Conservation (phyloP, 208 protist genomes). For the Leishmania martiniquensis region DNA sequence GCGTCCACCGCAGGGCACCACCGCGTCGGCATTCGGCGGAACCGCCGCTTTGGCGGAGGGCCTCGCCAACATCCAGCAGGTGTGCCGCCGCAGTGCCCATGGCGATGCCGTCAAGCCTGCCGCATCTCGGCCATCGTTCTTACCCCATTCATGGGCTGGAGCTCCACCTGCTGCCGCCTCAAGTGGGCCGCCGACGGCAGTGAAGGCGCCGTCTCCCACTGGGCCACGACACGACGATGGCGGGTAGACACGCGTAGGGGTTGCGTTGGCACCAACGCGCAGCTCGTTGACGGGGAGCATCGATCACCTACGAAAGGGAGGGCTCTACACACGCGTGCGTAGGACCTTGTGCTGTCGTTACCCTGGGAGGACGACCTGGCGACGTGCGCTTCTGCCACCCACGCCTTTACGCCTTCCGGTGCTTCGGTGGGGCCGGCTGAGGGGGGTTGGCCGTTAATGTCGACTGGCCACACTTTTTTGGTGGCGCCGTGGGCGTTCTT, state of each 20-base stretch:
- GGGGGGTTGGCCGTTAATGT: slow-evolving; percentile 1
- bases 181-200: not conserved
- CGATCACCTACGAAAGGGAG: not conserved
- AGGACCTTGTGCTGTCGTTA: not conserved
- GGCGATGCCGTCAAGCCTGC: slow-evolving; percentile 1
- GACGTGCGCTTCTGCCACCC: not conserved
- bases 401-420: slow-evolving; percentile 1
- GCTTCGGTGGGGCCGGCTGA: not conserved
- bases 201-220: not conserved
- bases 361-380: not conserved
- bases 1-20: slow-evolving; percentile 14
- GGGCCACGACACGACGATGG: not conserved
- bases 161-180: not conserved
- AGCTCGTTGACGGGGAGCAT: not conserved
- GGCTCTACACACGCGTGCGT: not conserved
- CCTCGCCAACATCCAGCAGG: slow-evolving; percentile 37
- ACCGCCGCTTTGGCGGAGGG: slow-evolving; percentile 38
- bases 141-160: not conserved
- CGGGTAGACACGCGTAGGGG: not conserved
- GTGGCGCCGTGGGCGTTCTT: slow-evolving; percentile 1
- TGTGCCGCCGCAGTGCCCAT: slow-evolving; percentile 28
- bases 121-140: not conserved
- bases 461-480: not conserved
- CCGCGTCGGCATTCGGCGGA: slow-evolving; percentile 9
- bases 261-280: not conserved